Percentiles rank a stretch among this genome's conserved stretches.
These are phyloP conservation scores for Botryotinia calthae DNA, from an alignment of 2,329 filamentous ascomycete species.

Conservation along the genomic window DNA sequence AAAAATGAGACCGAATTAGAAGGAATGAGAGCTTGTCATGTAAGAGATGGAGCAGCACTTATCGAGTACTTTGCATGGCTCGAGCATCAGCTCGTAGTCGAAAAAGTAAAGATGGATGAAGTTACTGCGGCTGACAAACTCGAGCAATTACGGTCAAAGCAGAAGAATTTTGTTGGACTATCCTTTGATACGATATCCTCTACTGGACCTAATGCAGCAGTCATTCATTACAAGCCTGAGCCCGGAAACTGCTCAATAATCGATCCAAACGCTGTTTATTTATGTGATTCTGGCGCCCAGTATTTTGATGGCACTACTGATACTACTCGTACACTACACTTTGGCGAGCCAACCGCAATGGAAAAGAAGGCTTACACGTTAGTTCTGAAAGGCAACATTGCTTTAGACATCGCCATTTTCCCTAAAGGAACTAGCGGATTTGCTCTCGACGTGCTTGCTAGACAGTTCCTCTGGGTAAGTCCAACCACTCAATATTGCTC, in stretches of 20 bases:
- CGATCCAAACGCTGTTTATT: conserved; percentile 81
- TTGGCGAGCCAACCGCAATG: conserved; percentile 76
- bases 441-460: conserved; percentile 81
- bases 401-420: conserved; percentile 80
- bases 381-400: conserved; percentile 91
- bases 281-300: conserved; percentile 97
- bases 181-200: conserved; percentile 97
- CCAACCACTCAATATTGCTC: background rate
- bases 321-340: conserved; percentile 90
- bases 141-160: conserved; percentile 66
- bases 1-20: conserved; percentile 89
- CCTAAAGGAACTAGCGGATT: conserved; percentile 95
- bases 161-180: conserved; percentile 78
- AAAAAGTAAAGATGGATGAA: conserved; percentile 76
- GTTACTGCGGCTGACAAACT: conserved; percentile 90
- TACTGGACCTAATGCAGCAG: conserved; percentile 76
- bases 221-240: conserved; percentile 95
- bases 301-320: conserved; percentile 95
- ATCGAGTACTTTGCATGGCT: conserved; percentile 96
- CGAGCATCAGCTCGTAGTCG: conserved; percentile 77
- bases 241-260: conserved; percentile 77
- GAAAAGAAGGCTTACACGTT: conserved; percentile 91
- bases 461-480: conserved; percentile 85
- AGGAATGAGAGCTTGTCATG: conserved; percentile 91
- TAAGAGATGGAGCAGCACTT: conserved; percentile 87